These are phyloP conservation scores for Bathelium albidoporum DNA, from an alignment of 495 filamentous ascomycete genomes.

Conservation along the genomic window DNA sequence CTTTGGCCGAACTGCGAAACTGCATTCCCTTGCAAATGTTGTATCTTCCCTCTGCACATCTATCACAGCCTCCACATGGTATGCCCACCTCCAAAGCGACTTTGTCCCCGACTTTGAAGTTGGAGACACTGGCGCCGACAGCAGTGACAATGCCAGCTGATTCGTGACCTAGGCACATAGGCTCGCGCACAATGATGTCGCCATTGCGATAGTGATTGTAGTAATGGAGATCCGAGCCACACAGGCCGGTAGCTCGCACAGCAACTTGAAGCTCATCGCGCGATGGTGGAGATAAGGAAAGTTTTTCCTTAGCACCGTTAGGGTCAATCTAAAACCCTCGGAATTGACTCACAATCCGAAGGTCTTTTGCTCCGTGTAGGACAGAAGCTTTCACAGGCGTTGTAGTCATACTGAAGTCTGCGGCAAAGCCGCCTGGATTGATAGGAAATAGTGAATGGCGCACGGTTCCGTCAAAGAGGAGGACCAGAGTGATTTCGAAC, in stretches of 20 bases:
- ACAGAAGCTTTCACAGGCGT: conserved; percentile 30
- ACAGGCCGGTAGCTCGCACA: conserved; percentile 51
- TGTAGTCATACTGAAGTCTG: background rate
- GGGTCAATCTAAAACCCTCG: background rate
- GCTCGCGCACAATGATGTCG: conserved; percentile 53
- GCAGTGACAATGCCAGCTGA: conserved; percentile 48
- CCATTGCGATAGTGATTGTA: conserved; percentile 58
- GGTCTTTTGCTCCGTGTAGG: conserved; percentile 33
- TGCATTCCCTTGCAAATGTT: conserved; percentile 76
- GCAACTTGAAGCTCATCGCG: conserved; percentile 48
- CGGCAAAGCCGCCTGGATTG: too few species aligned
- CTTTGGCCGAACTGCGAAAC: conserved; percentile 71
- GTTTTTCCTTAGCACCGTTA: conserved; percentile 35
- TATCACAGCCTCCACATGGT: conserved; percentile 59
- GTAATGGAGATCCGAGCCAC: conserved; percentile 62
- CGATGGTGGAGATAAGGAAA: conserved; percentile 34
- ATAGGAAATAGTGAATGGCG: too few species aligned
- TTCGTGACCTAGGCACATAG: conserved; percentile 53
- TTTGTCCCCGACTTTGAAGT: conserved; percentile 50
- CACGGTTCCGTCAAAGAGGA: too few species aligned
- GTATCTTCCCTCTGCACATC: conserved; percentile 61
- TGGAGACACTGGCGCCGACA: conserved; percentile 38
- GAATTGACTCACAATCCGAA: conserved; percentile 26
- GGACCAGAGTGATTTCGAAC: background rate
- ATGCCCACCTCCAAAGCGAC: conserved; percentile 80